Base-by-base conservation (phyloP, 2,329 filamentous ascomycete genomes). In the Gaeumannomyces tritici region DNA sequence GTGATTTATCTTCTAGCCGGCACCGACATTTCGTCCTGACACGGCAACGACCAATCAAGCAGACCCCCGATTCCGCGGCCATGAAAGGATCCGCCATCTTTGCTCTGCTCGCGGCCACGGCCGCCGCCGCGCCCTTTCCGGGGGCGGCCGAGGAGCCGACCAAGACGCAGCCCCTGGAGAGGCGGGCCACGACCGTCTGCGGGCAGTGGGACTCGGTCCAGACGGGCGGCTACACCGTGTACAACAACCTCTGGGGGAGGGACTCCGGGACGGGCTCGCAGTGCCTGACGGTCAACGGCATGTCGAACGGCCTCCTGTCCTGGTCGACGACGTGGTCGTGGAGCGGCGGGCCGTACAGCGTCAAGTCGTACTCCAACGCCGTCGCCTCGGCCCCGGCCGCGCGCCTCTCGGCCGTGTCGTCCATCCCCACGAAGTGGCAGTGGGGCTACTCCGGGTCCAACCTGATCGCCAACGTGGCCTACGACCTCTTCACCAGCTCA, bases 401-500 rank as follows among this genome's bases (percentile, higher is more conserved):
- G 65, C 63, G 71, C 64, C 66, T 79, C 56, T 74, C 72, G 6
- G 69, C 69, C 28, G 71, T 79, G 59, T 63, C 65, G 6, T 70
- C 63, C 4, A 76, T 79, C 31, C 71, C 73, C 4, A 72, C 73
- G 1, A 75, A 69, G 2, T 74, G 76, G 73, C 65, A 70, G n/a
- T 79, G 74, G 70, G 72, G 69, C 57, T 74, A 75, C 65, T 67
- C 67, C 21, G 73, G 73, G 42, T 68, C 54, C 26, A 67, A 69
- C 57, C 63, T 75, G 61, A 74, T 85, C 29, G 79, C 82, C 54
- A 77, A 87, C 68, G 84, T 88, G 2, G 74, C 83, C 18, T 87
- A 86, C 69, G 83, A 87, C 70, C 72, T 87, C 55, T 87, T 86
- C 76, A 83, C 84, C 35, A 75, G 76, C 18, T 73, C 74, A 21